Evolutionary conservation across 169 alveolate genomes (phyloP), one percentile per base, ranked within the genome.

Genomic region (Eimeria necatrix): DNA sequence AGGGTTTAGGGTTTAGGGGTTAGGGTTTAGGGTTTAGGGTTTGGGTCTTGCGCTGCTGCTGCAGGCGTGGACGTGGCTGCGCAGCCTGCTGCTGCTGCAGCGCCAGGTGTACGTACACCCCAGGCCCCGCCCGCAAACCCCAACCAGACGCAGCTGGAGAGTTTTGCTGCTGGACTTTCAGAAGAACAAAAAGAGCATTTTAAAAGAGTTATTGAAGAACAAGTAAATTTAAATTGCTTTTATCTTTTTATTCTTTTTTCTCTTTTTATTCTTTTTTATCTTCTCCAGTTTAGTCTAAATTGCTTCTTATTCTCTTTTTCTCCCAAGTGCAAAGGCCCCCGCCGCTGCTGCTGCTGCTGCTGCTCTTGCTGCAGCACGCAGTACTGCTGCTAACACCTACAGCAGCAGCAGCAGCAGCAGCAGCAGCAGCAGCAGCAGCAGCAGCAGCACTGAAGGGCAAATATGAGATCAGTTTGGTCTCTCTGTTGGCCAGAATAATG

Each of bases 121-220:
- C 32, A 60, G 4, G 64, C 32, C 20, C 52, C 41, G 26, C 41
- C 87, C 46, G 32, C 22, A 22, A 73, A 59, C 76, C 51, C 52
- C 56, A 85, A 84, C 85, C 41, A 56, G 78, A 51, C 90, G 48
- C 90, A 90, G 83, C 64, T 78, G 71, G 84, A 64, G 26, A 74
- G 64, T 46, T 86, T 86, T 68, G 48, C 93, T 14, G 71, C 70
- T 41, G 41, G 83, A 3, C 93, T 86, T 32, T 48, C 70, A 48
- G 93, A 86, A 56, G 93, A 86, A 49, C 93, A 86, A 84, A 32
- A 41, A 59, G 93, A 86, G 51, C 84, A 59, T 4, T 86, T 86
- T 68, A 86, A 86, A 22, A 59, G 68, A 24, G 71, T 86, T 46
- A 74, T 86, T 18, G 93, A 73, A 22, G 93, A 86, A 4, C 93